Base-by-base conservation (phyloP, 2,329 filamentous ascomycete genomes). In the Parascedosporium putredinis region DNA sequence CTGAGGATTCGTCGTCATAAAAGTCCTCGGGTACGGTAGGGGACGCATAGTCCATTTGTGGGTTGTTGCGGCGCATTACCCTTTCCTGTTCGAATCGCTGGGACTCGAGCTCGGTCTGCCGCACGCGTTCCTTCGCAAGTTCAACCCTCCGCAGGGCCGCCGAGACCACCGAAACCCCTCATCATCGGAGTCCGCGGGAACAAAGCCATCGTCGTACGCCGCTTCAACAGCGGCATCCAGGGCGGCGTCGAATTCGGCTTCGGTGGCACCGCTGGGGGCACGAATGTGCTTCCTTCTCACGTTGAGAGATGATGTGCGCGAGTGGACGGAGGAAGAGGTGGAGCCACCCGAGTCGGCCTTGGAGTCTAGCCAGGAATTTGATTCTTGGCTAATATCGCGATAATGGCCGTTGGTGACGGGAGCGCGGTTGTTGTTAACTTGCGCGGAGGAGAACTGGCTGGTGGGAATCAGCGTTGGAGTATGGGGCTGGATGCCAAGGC, bases 221-320 rank as follows among this genome's bases (percentile, higher is more conserved):
- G 91, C 91, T 65, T 97, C 93, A 7, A 97, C 90, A 12, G 93
- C 93, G 22, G 90, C 91, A 67, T 97, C 91, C 40, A 97, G 74
- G 3, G 93, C 93, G 7, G 88, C 89, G 65, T 96, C 90, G 56
- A 97, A 95, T 60, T 95, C 90, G 5, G 87, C 84, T 62, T 95
- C 88, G 0, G 88, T 93, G 25, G 77, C 81, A 42, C 81, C 82
- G 55, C 86, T 91, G 2, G 75, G 62, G 31, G 73, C 74, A 45
- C 84, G 79, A 49, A 88, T 78, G 55, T 86, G 83, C 59, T 84
- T 87, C 55, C 84, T 76, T 53, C 79, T 75, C 45, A 86, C 67
- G 40, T 81, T 76, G 52, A 83, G 67, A 1, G 84, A 87, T 1
- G 86, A 90, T 3, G 84, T 81, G 45, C 86, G 75, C 0, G 90